Evolutionary conservation across 1,284 basidiomycete species (phyloP).

Genomic region (Sporisorium scitamineum): DNA sequence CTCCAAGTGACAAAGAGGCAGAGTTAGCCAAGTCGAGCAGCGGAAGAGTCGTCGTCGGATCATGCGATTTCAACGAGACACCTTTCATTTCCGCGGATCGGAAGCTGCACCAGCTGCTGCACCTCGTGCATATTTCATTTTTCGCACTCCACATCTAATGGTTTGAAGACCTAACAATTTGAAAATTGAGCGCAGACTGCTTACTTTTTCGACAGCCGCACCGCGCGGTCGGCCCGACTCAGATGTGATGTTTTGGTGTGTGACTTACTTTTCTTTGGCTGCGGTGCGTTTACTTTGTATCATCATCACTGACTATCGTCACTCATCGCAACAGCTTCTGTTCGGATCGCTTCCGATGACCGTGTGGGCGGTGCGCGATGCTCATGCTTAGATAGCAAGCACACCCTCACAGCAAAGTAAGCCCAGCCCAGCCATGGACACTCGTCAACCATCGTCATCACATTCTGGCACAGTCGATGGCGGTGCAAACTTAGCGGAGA

Average conservation of each 20-base stretch:
- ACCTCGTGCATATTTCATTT: conserved; percentile 12
- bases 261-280: not conserved
- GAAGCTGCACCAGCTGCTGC: conserved; percentile 25
- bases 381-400: conserved; percentile 4
- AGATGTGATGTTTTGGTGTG: not conserved
- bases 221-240: conserved; percentile 12
- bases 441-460: conserved; percentile 2
- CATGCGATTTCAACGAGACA: conserved; percentile 5
- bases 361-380: not conserved
- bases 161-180: not conserved
- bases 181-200: not conserved
- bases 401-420: not conserved
- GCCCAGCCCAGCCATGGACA: conserved; percentile 1
- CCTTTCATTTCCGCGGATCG: conserved; percentile 37
- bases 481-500: not conserved
- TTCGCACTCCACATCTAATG: not conserved
- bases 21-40: conserved; percentile 16
- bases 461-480: not conserved
- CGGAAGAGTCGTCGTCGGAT: conserved; percentile 6
- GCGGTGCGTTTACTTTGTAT: too few relatives aligned
- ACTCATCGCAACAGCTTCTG: not conserved
- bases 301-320: too few relatives aligned
- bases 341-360: conserved; percentile 4
- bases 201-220: conserved; percentile 1
- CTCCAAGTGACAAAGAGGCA: not conserved